These are phyloP conservation scores for Colletotrichum spaethianum DNA, from an alignment of 2,329 filamentous ascomycete genomes.

Conservation along the genomic window DNA sequence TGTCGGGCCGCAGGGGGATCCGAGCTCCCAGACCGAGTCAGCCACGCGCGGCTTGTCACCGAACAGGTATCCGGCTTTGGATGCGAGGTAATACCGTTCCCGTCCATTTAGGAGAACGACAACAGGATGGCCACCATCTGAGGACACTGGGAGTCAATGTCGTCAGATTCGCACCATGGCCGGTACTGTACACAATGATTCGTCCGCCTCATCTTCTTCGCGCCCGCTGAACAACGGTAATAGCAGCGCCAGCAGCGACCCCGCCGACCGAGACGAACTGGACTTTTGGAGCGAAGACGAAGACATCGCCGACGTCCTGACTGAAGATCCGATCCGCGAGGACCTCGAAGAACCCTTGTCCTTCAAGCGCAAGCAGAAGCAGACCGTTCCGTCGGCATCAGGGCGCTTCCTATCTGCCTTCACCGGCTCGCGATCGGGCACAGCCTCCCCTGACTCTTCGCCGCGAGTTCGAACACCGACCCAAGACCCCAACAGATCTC, in stretches of 20 bases:
- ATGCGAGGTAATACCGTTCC: background rate
- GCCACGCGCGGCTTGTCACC: constrained; percentile 37
- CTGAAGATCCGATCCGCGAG: constrained; percentile 69
- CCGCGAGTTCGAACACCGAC: constrained; percentile 41
- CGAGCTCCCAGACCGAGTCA: constrained; percentile 33
- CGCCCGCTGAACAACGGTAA: constrained; percentile 38
- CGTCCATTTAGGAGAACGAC: constrained; percentile 42
- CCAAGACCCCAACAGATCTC: constrained; percentile 43
- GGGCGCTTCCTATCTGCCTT: constrained; percentile 65
- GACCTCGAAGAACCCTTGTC: constrained; percentile 69
- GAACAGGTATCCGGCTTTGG: constrained; percentile 20
- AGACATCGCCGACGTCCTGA: constrained; percentile 58
- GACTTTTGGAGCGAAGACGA: constrained; percentile 60
- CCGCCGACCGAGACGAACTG: constrained; percentile 63
- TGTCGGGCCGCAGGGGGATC: constrained; percentile 1
- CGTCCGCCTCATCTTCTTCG: constrained; percentile 54
- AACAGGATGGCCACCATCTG: constrained; percentile 50
- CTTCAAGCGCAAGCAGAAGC: constrained; percentile 79
- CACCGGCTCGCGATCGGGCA: constrained; percentile 53
- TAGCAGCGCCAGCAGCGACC: constrained; percentile 44
- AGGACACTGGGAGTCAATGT: constrained; percentile 32
- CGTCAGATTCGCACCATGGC: constrained; percentile 56
- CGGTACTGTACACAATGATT: constrained; percentile 53
- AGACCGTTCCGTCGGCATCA: constrained; percentile 61
- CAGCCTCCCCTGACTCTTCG: constrained; percentile 36